Evolutionary conservation across 345 rosid species (phyloP).

Genomic region (Iberis pinnata): DNA sequence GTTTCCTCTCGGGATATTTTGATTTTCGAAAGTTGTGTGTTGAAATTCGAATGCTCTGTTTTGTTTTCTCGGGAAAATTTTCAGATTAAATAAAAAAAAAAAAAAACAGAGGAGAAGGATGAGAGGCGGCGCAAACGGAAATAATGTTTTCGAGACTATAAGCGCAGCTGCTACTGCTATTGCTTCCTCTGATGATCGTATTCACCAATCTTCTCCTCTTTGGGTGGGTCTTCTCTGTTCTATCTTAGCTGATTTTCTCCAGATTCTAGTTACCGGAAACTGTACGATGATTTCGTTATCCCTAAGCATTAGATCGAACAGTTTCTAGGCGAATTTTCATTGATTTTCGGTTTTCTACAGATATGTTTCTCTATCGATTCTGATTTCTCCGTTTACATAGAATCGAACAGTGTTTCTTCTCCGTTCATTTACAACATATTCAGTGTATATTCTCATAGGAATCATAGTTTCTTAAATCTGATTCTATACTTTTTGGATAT

Average conservation of each 20-base stretch:
- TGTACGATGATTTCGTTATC: background rate
- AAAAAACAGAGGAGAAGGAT: too few species aligned
- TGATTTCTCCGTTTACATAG: slow-evolving; percentile 8
- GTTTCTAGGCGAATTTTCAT: slow-evolving; percentile 1
- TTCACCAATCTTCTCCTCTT: slow-evolving; percentile 40
- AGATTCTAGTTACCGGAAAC: background rate
- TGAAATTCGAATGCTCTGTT: slow-evolving; percentile 26
- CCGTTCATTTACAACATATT: too few species aligned
- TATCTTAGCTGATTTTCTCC: background rate
- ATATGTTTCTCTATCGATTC: too few species aligned
- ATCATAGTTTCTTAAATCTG: too few species aligned
- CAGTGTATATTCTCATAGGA: too few species aligned
- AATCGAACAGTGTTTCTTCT: too few species aligned
- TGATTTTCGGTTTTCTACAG: slow-evolving; percentile 1
- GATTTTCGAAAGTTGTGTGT: slow-evolving; percentile 4
- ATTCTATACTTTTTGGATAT: too few species aligned
- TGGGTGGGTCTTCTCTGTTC: slow-evolving; percentile 3
- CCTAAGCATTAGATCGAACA: slow-evolving; percentile 24
- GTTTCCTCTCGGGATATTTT: slow-evolving; percentile 13
- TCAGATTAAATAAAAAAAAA: slow-evolving; percentile 6
- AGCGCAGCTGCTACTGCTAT: slow-evolving; percentile 88
- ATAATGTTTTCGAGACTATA: slow-evolving; percentile 52
- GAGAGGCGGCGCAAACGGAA: slow-evolving; percentile 44
- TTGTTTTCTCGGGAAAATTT: slow-evolving; percentile 25
- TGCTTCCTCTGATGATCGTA: slow-evolving; percentile 69